Percentiles rank a stretch among this genome's conserved stretches.
These are phyloP conservation scores for Magnusiomyces paraingens DNA, from an alignment of 1,139 yeast genomes.

Conservation along the genomic window DNA sequence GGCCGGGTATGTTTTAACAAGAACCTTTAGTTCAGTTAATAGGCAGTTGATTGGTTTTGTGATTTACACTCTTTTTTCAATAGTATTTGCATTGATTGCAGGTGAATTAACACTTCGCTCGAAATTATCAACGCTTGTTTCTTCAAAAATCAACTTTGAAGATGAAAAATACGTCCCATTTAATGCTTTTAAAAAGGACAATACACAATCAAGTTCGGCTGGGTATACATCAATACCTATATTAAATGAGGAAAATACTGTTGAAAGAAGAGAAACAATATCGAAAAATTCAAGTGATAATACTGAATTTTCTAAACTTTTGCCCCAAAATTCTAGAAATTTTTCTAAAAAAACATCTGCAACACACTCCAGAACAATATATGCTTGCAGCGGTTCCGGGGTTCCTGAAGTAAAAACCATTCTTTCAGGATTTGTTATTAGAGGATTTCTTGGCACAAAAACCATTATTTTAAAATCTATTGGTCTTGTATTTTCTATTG, in stretches of 20 bases:
- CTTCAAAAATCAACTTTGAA: conserved; percentile 4
- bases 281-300: not conserved
- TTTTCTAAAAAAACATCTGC: not conserved
- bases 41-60: conserved; percentile 33
- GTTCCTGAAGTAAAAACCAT: conserved; percentile 58
- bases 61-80: conserved; percentile 40
- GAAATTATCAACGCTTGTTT: conserved; percentile 36
- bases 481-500: conserved; percentile 52
- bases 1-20: not conserved
- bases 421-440: conserved; percentile 49
- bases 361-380: conserved; percentile 34
- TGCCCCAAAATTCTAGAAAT: not conserved
- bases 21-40: conserved; percentile 5
- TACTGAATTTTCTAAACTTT: not conserved
- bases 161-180: too few relatives aligned
- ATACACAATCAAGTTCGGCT: too few relatives aligned
- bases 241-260: not conserved
- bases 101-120: conserved; percentile 47
- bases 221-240: not conserved
- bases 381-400: conserved; percentile 58
- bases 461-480: conserved; percentile 48
- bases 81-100: conserved; percentile 42
- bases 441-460: conserved; percentile 50
- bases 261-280: not conserved
- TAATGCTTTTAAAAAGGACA: too few relatives aligned